These are phyloP conservation scores for Cordyceps cateniannulata DNA, from an alignment of 2,329 filamentous ascomycete species.

Conservation along the genomic window DNA sequence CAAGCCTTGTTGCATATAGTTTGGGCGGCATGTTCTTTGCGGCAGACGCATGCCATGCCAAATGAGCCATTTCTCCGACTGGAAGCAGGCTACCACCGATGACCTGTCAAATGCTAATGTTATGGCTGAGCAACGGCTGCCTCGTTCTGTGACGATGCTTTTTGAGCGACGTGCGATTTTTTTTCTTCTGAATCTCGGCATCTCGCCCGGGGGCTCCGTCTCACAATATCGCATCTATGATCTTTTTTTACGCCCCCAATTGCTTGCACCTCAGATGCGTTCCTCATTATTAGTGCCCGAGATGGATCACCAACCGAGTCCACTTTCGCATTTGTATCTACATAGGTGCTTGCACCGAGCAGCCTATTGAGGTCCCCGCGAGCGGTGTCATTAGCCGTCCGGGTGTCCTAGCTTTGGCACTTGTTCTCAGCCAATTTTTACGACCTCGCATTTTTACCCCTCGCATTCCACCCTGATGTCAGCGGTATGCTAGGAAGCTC, in stretches of 20 bases:
- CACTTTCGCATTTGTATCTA: not conserved
- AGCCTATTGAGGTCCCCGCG: not conserved
- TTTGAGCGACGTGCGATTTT: not conserved
- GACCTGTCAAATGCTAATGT: not conserved
- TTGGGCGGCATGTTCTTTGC: not conserved
- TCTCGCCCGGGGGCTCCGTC: not conserved
- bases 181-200: not conserved
- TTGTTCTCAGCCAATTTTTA: not conserved
- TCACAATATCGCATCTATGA: not conserved
- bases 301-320: not conserved
- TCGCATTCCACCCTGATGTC: not conserved
- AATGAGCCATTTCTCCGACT: slow-evolving; percentile 5
- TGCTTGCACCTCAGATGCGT: not conserved
- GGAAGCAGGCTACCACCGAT: not conserved
- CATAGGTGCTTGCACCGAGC: not conserved
- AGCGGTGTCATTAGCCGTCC: not conserved
- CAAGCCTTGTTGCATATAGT: not conserved
- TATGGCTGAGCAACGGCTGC: not conserved
- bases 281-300: not conserved
- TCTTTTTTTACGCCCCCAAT: slow-evolving; percentile 7
- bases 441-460: not conserved
- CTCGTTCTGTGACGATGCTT: not conserved
- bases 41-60: not conserved
- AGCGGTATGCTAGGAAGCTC: not conserved
- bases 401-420: not conserved